These are phyloP conservation scores for Aspergillus ustus DNA, from an alignment of 2,329 filamentous ascomycete genomes.

Conservation along the genomic window DNA sequence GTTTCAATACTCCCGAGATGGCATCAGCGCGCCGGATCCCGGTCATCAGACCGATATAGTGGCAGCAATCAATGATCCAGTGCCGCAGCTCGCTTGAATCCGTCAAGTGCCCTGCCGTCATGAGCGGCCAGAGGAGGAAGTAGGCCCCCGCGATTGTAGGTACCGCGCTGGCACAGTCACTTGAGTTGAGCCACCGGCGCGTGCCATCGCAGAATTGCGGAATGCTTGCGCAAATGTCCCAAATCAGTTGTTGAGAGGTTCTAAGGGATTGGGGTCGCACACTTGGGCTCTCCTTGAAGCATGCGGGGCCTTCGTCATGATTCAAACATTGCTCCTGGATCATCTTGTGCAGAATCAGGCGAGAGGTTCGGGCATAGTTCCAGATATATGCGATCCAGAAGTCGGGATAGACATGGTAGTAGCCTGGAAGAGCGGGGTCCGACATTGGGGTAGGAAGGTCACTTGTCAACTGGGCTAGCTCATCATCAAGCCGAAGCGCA, in stretches of 20 bases:
- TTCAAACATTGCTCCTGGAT: slow-evolving; percentile 9
- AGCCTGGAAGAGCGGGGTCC: not conserved
- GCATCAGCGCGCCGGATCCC: slow-evolving; percentile 20
- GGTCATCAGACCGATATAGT: slow-evolving; percentile 15
- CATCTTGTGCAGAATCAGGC: slow-evolving; percentile 18
- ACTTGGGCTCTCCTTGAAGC: not conserved
- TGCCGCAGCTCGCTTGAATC: slow-evolving; percentile 5
- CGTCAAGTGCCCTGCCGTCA: slow-evolving; percentile 12
- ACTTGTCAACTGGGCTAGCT: not conserved
- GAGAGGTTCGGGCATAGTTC: slow-evolving; percentile 23
- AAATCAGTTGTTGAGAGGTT: not conserved
- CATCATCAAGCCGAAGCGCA: slow-evolving; percentile 1
- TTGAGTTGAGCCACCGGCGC: not conserved
- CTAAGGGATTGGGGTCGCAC: not conserved
- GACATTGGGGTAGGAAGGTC: not conserved
- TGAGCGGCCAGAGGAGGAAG: slow-evolving; percentile 21
- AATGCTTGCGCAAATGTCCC: slow-evolving; percentile 8
- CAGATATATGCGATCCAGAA: slow-evolving; percentile 20
- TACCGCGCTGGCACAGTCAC: not conserved
- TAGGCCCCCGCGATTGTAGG: slow-evolving; percentile 19
- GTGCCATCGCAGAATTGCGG: slow-evolving; percentile 7
- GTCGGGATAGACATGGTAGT: slow-evolving; percentile 20
- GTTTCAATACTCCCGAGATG: slow-evolving; percentile 16
- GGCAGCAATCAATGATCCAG: slow-evolving; percentile 21
- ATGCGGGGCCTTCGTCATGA: too few species aligned